Evolutionary conservation across 2,329 filamentous ascomycete genomes (phyloP), one percentile per base, ranked within the genome.

Genomic region (Aspergillus ustus): DNA sequence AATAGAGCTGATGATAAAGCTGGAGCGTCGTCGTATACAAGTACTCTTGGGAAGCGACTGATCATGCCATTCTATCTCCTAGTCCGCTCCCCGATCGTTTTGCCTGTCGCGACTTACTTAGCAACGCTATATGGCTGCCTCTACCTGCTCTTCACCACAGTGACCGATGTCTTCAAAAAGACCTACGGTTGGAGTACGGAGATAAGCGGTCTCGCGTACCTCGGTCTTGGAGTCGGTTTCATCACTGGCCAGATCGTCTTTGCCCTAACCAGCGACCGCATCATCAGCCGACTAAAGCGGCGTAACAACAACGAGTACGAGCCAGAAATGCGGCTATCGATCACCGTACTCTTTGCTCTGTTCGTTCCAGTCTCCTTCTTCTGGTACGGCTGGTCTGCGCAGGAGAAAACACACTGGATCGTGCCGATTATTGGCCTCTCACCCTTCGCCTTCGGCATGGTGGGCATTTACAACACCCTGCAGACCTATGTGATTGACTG

Each of bases 401-500:
- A 87, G 48, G 74, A 78, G 40, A 69, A 77, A 2, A 73, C 80
- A 0, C 83, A 85, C 66, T 88, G 84, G 83, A 83, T 87, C 28
- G 77, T 86, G 15, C 84, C 85, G 0, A 85, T 88, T 61, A 78
- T 88, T 48, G 86, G 85, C 4, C 82, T 84, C 3, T 77, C 80
- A 2, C 76, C 85, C 7, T 84, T 86, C 31, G 82, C 83, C 0
- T 76, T 80, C 2, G 85, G 85, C 0, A 80, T 83, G 17, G 85
- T 86, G 60, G 67, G 70, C 2, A 63, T 74, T n/a, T 84, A 85
- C 43, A 67, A 73, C 67, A 83, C 83, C 44, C 81, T 85, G 44
- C 84, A 87, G 50, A 87, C 85, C 20, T 89, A 89, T 67, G 78
- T 89, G 7, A 82, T 89, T 22, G 86, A 89, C 62, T 82, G 80